These are phyloP conservation scores for Arthrobotrys sinensis DNA, from an alignment of 2,329 filamentous ascomycete species.

Conservation along the genomic window DNA sequence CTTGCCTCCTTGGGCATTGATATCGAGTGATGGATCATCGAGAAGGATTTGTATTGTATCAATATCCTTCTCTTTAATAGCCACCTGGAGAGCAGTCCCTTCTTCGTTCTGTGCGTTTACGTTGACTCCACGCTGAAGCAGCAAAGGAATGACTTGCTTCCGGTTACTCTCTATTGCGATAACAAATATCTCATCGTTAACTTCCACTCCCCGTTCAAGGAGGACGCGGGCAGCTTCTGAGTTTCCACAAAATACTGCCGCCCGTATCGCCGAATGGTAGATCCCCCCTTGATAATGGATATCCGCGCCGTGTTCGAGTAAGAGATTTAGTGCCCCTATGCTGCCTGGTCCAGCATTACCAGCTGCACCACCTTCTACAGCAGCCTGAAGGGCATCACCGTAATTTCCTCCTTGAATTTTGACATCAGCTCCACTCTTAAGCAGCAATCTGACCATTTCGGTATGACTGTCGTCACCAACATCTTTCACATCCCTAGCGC, in stretches of 20 bases:
- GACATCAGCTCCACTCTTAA: constrained; percentile 16
- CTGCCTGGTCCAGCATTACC: constrained; percentile 18
- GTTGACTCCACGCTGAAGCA: constrained; percentile 16
- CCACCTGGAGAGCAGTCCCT: constrained; percentile 25
- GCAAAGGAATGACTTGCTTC: constrained; percentile 17
- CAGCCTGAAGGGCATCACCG: constrained; percentile 10
- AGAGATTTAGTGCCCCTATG: constrained; percentile 12
- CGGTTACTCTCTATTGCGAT: constrained; percentile 5
- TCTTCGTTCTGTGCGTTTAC: constrained; percentile 10
- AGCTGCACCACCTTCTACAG: constrained; percentile 13
- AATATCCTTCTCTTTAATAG: constrained; percentile 17
- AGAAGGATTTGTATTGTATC: constrained; percentile 23
- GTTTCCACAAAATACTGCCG: constrained; percentile 30
- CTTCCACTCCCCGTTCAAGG: constrained; percentile 15
- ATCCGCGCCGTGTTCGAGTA: constrained; percentile 25
- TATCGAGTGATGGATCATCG: constrained; percentile 23
- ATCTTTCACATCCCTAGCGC: constrained; percentile 12
- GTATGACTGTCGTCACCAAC: constrained; percentile 17
- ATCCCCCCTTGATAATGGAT: constrained; percentile 18
- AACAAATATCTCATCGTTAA: constrained; percentile 30
- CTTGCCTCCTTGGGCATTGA: constrained; percentile 27
- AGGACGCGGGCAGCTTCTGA: constrained; percentile 31
- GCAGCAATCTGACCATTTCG: constrained; percentile 13
- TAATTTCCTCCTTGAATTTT: constrained; percentile 10
- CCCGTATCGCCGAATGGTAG: constrained; percentile 21